A percentile compares a stretch with the other conserved stretches of the same genome.
Conservation (phyloP, 2,329 filamentous ascomycete species). For the Aspergillus sp. region DNA sequence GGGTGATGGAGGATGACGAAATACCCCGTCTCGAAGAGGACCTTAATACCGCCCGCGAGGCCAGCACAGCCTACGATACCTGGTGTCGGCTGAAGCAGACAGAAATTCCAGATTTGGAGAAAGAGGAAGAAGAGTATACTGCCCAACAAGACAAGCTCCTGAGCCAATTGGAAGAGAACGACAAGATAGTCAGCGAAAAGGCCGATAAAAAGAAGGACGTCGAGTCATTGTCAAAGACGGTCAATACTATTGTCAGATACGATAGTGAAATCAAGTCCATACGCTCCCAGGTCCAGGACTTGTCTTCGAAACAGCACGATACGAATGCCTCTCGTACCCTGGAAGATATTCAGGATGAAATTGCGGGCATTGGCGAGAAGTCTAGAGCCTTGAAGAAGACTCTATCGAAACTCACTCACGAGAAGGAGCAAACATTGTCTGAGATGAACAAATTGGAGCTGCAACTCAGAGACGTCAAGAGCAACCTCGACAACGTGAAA, state of each 20-base stretch:
- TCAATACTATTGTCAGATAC: slow-evolving; percentile 73
- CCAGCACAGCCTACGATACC: slow-evolving; percentile 70
- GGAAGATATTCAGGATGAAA: slow-evolving; percentile 80
- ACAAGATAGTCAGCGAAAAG: slow-evolving; percentile 63
- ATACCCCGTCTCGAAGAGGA: slow-evolving; percentile 64
- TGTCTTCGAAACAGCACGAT: slow-evolving; percentile 74
- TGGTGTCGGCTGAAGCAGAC: slow-evolving; percentile 66
- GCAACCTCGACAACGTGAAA: slow-evolving; percentile 68
- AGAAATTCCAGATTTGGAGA: slow-evolving; percentile 70
- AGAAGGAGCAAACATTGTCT: slow-evolving; percentile 71
- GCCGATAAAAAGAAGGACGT: slow-evolving; percentile 70
- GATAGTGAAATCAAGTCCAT: slow-evolving; percentile 71
- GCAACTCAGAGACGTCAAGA: slow-evolving; percentile 72
- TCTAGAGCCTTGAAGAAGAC: slow-evolving; percentile 64
- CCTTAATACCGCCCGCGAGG: slow-evolving; percentile 63
- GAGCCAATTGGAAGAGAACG: slow-evolving; percentile 65
- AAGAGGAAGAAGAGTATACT: slow-evolving; percentile 64
- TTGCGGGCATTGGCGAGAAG: slow-evolving; percentile 67
- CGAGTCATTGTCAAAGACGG: slow-evolving; percentile 73
- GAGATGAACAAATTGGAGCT: slow-evolving; percentile 72
- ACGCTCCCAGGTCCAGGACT: slow-evolving; percentile 70
- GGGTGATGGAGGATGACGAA: slow-evolving; percentile 62
- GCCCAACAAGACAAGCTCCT: slow-evolving; percentile 63
- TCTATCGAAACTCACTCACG: slow-evolving; percentile 65
- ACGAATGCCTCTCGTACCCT: slow-evolving; percentile 66